Base-by-base conservation (phyloP, 495 filamentous ascomycete genomes). In the Lentithecium fluviatile region DNA sequence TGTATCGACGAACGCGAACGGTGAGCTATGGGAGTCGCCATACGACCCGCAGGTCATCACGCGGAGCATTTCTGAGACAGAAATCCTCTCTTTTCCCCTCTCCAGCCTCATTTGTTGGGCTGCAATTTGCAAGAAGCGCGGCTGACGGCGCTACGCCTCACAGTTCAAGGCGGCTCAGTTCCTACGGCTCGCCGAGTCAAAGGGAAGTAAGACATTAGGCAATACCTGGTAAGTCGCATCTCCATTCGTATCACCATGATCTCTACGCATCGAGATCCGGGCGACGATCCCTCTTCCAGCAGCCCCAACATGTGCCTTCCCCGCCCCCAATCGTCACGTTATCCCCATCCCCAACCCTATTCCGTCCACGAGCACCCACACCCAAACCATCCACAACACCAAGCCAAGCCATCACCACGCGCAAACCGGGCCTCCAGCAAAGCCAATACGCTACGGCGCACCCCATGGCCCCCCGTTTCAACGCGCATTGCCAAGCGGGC, bases 101-200 rank as follows among this genome's bases (percentile, higher is more conserved):
- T n/a, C 37, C 55, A 62, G 71, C 71, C 71, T 69, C 65, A 70
- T 58, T 52, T 63, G 40, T 71, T 64, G 69, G 70, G 72, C 70
- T 71, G 34, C 71, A 71, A 58, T 60, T 46, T 50, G 25, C 25
- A 34, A 54, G 53, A 20, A 55, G 55, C 47, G 43, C 60, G 49
- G 64, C 64, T 67, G 55, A 67, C 60, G 42, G 46, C 10, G 43
- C 42, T 59, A 60, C 45, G 60, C 56, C 65, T 68, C 56, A 71
- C 77, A 95, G 90, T 91, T 83, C 75, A 84, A 82, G 72, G 86
- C 92, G 47, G 95, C 95, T 58, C 88, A 88, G 79, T 97, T 96
- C 77, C 91, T 96, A 73, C 90, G 93, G 65, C 81, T 91, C 65
- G 94, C 94, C 37, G 94, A 98, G 77, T 75, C 88, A 69, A 88